A percentile compares a stretch with the other conserved stretches of the same genome.
These are phyloP conservation scores for Tolypocladium pustulatum DNA, from an alignment of 2,329 filamentous ascomycete species.

Conservation along the genomic window DNA sequence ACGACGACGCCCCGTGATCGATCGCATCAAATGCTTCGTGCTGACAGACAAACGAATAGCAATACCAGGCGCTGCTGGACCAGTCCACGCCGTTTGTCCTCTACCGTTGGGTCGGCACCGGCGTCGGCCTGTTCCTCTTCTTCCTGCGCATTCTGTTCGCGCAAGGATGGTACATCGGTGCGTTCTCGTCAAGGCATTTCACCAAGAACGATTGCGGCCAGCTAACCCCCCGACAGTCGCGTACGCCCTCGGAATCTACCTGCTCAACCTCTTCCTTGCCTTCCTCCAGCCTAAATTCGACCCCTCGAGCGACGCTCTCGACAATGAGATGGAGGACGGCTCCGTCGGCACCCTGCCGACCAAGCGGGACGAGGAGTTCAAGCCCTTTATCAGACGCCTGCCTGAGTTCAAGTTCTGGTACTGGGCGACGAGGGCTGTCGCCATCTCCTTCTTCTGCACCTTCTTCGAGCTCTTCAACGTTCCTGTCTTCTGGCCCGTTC, in stretches of 20 bases:
- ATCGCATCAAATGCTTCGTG: background rate
- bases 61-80: conserved; percentile 91
- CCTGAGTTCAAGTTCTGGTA: conserved; percentile 99
- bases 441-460: conserved; percentile 75
- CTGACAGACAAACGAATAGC: conserved; percentile 34
- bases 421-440: conserved; percentile 77
- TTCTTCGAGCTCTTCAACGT: conserved; percentile 95
- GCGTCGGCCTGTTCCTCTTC: conserved; percentile 64
- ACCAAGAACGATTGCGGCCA: no score
- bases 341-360: conserved; percentile 73
- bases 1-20: background rate
- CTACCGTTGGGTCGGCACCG: conserved; percentile 89
- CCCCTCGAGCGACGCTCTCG: conserved; percentile 79
- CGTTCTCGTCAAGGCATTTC: conserved; percentile 9
- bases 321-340: conserved; percentile 95
- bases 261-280: conserved; percentile 96
- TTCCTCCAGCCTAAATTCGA: conserved; percentile 99
- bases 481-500: conserved; percentile 96
- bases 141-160: conserved; percentile 81
- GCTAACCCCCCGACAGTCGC: conserved; percentile 50
- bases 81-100: conserved; percentile 80
- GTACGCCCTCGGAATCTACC: conserved; percentile 96
- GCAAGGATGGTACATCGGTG: conserved; percentile 98
- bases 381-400: conserved; percentile 88
- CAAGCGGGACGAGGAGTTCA: conserved; percentile 95